These are phyloP conservation scores for Plasmodium berghei DNA, from an alignment of 169 alveolate genomes.

Conservation along the genomic window DNA sequence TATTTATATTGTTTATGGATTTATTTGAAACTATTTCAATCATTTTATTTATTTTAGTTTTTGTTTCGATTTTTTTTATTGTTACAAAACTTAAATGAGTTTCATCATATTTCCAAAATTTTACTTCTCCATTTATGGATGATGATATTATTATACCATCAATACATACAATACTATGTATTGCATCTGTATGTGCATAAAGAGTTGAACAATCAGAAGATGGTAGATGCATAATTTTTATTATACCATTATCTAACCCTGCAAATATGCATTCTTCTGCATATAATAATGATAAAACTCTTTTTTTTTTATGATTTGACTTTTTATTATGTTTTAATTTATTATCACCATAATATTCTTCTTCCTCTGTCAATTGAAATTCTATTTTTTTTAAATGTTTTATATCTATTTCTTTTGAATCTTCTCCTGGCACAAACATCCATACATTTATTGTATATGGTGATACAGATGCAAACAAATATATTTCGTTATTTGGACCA, in stretches of 20 bases:
- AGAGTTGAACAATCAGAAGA: slow-evolving; percentile 76
- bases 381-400: slow-evolving; percentile 73
- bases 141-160: slow-evolving; percentile 74
- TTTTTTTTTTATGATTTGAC: slow-evolving; percentile 44
- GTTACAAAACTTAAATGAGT: slow-evolving; percentile 53
- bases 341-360: slow-evolving; percentile 50
- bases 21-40: slow-evolving; percentile 55
- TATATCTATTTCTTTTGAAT: slow-evolving; percentile 68
- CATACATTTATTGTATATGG: slow-evolving; percentile 76
- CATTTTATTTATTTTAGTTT: slow-evolving; percentile 74
- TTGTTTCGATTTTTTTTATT: slow-evolving; percentile 64
- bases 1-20: slow-evolving; percentile 7
- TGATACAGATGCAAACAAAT: slow-evolving; percentile 57
- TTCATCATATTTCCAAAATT: slow-evolving; percentile 76
- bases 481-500: slow-evolving; percentile 75
- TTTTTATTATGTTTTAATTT: slow-evolving; percentile 55
- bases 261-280: slow-evolving; percentile 79
- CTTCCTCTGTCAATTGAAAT: slow-evolving; percentile 71
- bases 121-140: slow-evolving; percentile 70
- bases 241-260: slow-evolving; percentile 71
- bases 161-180: slow-evolving; percentile 72
- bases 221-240: slow-evolving; percentile 73
- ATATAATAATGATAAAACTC: slow-evolving; percentile 61
- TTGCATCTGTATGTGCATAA: slow-evolving; percentile 69
- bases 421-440: slow-evolving; percentile 77